Evolutionary conservation across 2,329 filamentous ascomycete species (phyloP).

Genomic region (Diaporthe vaccinii): DNA sequence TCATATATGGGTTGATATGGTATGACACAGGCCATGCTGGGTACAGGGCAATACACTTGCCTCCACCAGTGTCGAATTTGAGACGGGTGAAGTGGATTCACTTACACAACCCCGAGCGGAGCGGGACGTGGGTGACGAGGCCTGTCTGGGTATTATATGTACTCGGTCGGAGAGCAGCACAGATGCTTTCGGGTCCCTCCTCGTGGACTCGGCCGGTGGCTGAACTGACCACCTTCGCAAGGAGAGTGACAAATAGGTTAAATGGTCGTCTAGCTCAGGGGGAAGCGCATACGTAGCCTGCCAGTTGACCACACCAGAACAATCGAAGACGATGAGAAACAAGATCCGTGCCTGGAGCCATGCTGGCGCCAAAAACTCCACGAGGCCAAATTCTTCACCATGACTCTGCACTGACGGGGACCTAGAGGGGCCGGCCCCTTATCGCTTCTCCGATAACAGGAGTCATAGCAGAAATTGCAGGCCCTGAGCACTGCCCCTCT

Average conservation of each 20-base stretch:
- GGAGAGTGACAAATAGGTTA: neutral
- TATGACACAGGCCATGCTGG: constrained; percentile 23
- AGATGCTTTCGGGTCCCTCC: neutral
- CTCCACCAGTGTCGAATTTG: constrained; percentile 28
- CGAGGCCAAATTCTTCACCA: constrained; percentile 25
- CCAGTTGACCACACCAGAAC: constrained; percentile 13
- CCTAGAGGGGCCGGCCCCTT: constrained; percentile 30
- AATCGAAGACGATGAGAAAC: constrained; percentile 4
- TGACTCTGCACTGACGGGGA: constrained; percentile 11
- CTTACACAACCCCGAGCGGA: constrained; percentile 35
- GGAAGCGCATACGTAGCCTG: neutral
- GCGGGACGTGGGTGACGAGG: constrained; percentile 8
- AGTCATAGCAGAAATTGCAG: constrained; percentile 34
- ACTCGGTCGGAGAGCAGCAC: neutral
- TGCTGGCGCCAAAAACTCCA: constrained; percentile 19
- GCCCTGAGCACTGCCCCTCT: constrained; percentile 36
- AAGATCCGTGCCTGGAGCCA: constrained; percentile 29
- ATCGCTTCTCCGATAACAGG: constrained; percentile 38
- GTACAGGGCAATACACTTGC: constrained; percentile 17
- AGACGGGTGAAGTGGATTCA: constrained; percentile 37
- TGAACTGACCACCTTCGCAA: neutral
- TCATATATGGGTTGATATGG: constrained; percentile 26
- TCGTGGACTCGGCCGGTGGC: neutral
- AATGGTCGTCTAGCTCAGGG: neutral
- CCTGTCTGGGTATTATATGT: constrained; percentile 7